These are phyloP conservation scores for Trichosporon ovoides DNA, from an alignment of 1,284 basidiomycete genomes.

Conservation along the genomic window DNA sequence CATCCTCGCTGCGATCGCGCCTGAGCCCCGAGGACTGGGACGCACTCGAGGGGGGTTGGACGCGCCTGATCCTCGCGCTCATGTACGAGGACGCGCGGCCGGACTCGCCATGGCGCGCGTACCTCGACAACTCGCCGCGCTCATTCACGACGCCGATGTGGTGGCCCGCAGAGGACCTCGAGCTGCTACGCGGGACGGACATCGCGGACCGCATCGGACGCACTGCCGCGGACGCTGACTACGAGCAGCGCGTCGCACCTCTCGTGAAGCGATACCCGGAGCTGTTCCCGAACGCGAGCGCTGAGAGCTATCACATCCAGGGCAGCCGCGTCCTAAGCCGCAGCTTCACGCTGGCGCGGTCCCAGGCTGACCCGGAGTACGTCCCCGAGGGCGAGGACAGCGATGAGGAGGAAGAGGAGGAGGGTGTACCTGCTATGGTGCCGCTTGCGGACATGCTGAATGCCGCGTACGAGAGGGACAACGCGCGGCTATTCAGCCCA, in stretches of 20 bases:
- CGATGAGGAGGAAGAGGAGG: constrained; percentile 59
- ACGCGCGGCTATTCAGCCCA: constrained; percentile 52
- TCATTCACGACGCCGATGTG: constrained; percentile 92
- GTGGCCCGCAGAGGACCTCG: constrained; percentile 64
- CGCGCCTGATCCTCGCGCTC: constrained; percentile 81
- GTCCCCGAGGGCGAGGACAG: constrained; percentile 48
- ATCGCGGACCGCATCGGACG: constrained; percentile 86
- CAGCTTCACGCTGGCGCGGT: constrained; percentile 37
- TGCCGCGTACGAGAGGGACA: constrained; percentile 77
- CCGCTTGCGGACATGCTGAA: constrained; percentile 96
- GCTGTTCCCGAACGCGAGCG: constrained; percentile 66
- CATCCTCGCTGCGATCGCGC: constrained; percentile 56
- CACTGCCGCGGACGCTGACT: constrained; percentile 74
- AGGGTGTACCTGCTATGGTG: constrained; percentile 81
- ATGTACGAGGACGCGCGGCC: constrained; percentile 78
- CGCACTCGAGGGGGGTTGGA: constrained; percentile 69
- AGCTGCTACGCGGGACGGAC: constrained; percentile 74
- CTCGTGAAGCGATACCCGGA: constrained; percentile 59
- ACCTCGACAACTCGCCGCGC: constrained; percentile 57
- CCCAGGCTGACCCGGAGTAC: constrained; percentile 8
- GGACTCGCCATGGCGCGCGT: constrained; percentile 62
- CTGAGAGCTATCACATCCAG: constrained; percentile 79
- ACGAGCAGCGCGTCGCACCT: constrained; percentile 56
- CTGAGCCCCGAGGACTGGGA: constrained; percentile 60
- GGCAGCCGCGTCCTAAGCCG: constrained; percentile 90